These are phyloP conservation scores for Saccharomyces hybrid DNA, from an alignment of 1,139 yeast genomes.

Conservation along the genomic window DNA sequence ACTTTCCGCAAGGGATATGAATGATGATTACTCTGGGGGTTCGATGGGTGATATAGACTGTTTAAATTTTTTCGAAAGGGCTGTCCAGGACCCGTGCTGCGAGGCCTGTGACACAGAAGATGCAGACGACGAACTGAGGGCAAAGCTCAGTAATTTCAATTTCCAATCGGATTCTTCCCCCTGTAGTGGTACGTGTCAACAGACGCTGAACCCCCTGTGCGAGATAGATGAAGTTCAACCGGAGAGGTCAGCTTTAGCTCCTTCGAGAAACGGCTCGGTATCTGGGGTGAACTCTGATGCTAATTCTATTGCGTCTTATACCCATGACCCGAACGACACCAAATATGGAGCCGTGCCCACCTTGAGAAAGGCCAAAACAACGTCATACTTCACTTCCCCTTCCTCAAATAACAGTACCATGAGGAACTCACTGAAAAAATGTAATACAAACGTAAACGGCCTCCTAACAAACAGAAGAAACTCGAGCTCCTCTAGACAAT, in stretches of 20 bases:
- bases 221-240: background rate
- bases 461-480: background rate
- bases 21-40: background rate
- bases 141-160: background rate
- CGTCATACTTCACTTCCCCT: background rate
- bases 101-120: background rate
- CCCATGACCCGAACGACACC: background rate
- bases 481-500: background rate
- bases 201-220: background rate
- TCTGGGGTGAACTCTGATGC: background rate
- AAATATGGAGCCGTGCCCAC: background rate
- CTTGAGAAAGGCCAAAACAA: background rate
- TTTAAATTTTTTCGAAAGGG: conserved; percentile 3
- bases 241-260: background rate
- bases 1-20: background rate
- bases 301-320: background rate
- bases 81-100: conserved; percentile 6
- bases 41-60: background rate
- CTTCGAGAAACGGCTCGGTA: background rate
- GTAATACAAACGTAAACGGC: background rate
- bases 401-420: background rate
- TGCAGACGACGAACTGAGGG: background rate
- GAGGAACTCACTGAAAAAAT: background rate
- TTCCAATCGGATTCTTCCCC: background rate
- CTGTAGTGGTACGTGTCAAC: background rate